Conservation (phyloP, 768 basidiomycete genomes). For the Dendrothele bispora region DNA sequence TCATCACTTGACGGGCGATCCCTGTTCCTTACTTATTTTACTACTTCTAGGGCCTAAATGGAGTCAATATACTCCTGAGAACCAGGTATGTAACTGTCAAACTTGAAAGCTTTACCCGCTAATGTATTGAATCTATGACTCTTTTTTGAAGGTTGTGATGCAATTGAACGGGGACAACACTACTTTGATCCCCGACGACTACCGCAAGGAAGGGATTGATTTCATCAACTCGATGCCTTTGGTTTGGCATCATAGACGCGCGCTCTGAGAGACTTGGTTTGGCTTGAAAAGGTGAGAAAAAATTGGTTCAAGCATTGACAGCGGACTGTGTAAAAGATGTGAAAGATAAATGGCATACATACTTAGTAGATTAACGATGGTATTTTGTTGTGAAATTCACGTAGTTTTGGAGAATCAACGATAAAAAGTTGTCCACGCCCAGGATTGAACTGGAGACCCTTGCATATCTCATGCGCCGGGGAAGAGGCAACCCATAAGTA, state of each 20-base stretch:
- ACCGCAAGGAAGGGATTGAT: slow-evolving; percentile 24
- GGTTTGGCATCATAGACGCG: slow-evolving; percentile 23
- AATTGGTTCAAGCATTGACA: no score
- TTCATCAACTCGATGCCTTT: slow-evolving; percentile 23
- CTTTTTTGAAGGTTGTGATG: slow-evolving; percentile 17
- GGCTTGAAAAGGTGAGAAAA: no score
- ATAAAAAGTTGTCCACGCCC: no score
- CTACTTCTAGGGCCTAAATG: slow-evolving; percentile 6
- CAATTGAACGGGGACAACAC: slow-evolving; percentile 26
- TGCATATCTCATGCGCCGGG: no score
- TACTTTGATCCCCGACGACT: slow-evolving; percentile 26
- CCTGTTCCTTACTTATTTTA: neutral
- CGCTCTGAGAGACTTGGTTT: no score
- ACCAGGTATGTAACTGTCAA: slow-evolving; percentile 1
- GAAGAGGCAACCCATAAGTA: no score
- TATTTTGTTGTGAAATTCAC: no score
- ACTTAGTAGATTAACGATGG: no score
- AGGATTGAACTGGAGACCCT: no score
- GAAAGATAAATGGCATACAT: no score
- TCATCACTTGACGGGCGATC: neutral
- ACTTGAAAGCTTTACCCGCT: neutral
- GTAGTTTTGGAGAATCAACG: no score
- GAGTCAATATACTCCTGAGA: slow-evolving; percentile 8
- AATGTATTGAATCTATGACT: neutral
- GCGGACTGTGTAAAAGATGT: no score